Evolutionary conservation across 306 rosid species (phyloP), one percentile per base, ranked within the genome.

Genomic region (Cucumis melo): DNA sequence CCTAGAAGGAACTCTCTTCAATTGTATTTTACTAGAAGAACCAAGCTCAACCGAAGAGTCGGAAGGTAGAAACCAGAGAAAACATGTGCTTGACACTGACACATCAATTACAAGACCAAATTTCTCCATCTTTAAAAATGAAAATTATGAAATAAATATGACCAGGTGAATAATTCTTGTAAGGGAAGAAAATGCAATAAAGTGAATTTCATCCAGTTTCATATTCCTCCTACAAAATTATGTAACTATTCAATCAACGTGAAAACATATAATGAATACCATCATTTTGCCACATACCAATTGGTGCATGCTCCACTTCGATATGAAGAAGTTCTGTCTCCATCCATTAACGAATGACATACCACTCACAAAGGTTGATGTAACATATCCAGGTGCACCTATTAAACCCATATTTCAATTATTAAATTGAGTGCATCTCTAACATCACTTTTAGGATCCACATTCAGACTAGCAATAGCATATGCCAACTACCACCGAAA

Each of bases 271-370:
- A 64, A 36, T 64, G 50, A 20, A 65, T 17, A 39, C 53, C 41
- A 5, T 11, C 42, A 16, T 72, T 50, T 16, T 27, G 32, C n/a
- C 66, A 34, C 81, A 67, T 94, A 94, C 99, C 97, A 94, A 82
- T 76, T 94, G 98, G 88, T 94, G 99, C 94, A 94, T 89, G 91
- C 90, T 89, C 99, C 99, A 94, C 85, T 94, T 94, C 74, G 99
- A 92, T 85, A 94, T 88, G 79, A 77, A 94, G 80, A 94, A 80
- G 53, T 83, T 90, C 76, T 91, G 89, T 81, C 92, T 94, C 99
- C 99, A 94, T 74, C 99, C 99, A 19, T 90, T 90, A 36, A 94
- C 89, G 81, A 94, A 94, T 48, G 99, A 92, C 96, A 94, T 87
- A 84, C 99, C 99, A 81, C 88, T 94, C 75, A 92, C 77, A 76